Evolutionary conservation across 257 asterid genomes (phyloP), one percentile per base, ranked within the genome.

Genomic region (Thymus mandschuricus): DNA sequence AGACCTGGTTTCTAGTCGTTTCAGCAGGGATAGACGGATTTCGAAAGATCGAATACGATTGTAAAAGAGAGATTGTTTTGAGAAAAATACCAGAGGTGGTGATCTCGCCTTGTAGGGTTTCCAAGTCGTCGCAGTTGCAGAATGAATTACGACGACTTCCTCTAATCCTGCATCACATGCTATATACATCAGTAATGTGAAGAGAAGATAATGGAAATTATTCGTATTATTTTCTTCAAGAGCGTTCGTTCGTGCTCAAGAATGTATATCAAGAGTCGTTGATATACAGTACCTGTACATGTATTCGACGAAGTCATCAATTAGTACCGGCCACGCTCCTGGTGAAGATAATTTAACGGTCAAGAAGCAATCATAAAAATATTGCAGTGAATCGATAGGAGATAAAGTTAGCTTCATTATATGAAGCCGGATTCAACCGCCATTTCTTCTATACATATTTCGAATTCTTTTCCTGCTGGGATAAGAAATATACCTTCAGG

Each of bases 321-420:
- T 86, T 72, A 95, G 82, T 74, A 92, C 81, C 15, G 99, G 99
- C 98, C 99, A 95, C 11, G 99, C 97, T 83, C 99, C 99, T 95
- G 93, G 67, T 57, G 38, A 68, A 75, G 59, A 68, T 13, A 72
- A 58, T 30, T 38, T 0, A 0, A 43, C 48, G 11, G 10, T 6
- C 11, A 43, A 43, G 48, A 43, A 6, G 48, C 40, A 35, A 35
- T 35, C 40, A 3, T 35, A 1, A 35, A 35, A 0, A 35, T 35
- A 35, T 35, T 3, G 40, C 2, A 35, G 40, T 35, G 5, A 35
- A 35, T 35, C 40, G 5, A 3, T 3, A 35, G 40, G 2, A 35
- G 5, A 35, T 1, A 21, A 21, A 21, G 21, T 21, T 21, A 21
- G 21, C 21, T 21, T 21, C 21, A 21, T 21, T 21, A 21, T 21